These are phyloP conservation scores for Zhuliangozyma blackwelliae DNA, from an alignment of 1,139 yeast species.

Conservation along the genomic window DNA sequence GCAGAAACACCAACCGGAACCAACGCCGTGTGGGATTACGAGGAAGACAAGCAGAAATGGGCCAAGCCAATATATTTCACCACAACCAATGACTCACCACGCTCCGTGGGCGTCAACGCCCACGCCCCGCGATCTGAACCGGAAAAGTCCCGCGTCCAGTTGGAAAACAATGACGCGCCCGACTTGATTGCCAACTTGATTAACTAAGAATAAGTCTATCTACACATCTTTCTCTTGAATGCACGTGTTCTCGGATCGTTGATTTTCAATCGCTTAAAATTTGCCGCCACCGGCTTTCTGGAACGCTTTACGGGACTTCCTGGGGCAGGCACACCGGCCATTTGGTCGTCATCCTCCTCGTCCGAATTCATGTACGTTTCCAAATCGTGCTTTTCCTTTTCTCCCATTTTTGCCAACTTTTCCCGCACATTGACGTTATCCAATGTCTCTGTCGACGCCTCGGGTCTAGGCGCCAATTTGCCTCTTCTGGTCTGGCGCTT, in stretches of 20 bases:
- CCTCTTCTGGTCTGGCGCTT: conserved; percentile 64
- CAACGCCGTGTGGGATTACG: conserved; percentile 51
- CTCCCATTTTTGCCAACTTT: conserved; percentile 28
- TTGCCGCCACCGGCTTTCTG: conserved; percentile 34
- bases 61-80: conserved; percentile 41
- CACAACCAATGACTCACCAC: conserved; percentile 1
- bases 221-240: conserved; percentile 14
- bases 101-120: neutral
- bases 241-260: conserved; percentile 23
- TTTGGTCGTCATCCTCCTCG: conserved; percentile 18
- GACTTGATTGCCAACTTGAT: conserved; percentile 11
- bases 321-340: conserved; percentile 12
- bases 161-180: conserved; percentile 9
- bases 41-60: conserved; percentile 50
- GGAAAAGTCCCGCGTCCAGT: conserved; percentile 17
- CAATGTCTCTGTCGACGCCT: conserved; percentile 22
- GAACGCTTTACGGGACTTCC: conserved; percentile 11
- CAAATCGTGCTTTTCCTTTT: conserved; percentile 18
- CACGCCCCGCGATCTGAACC: neutral
- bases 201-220: conserved; percentile 5
- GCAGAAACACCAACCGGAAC: conserved; percentile 12
- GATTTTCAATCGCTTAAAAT: conserved; percentile 41
- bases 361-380: conserved; percentile 20
- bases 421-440: conserved; percentile 38
- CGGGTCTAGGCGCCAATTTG: conserved; percentile 45